Percentiles rank a stretch among this genome's conserved stretches.
These are phyloP conservation scores for Nitzschia palea DNA, from an alignment of 108 stramenopile species.

Conservation along the genomic window DNA sequence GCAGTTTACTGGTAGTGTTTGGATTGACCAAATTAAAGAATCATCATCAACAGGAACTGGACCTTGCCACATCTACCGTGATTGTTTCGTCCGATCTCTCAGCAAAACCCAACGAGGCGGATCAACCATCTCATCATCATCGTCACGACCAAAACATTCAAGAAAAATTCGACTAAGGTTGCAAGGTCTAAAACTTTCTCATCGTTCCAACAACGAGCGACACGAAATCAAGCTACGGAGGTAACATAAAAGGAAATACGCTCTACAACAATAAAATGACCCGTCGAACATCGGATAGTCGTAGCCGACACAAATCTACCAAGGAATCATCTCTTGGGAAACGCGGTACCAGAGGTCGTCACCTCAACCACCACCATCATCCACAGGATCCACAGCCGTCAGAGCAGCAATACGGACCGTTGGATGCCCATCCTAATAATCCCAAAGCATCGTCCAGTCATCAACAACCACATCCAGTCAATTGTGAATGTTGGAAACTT, in stretches of 20 bases:
- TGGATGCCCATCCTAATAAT: no score
- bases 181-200: no score
- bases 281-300: background rate
- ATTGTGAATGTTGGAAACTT: conserved; percentile 23
- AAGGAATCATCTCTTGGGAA: background rate
- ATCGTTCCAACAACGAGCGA: no score
- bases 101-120: no score
- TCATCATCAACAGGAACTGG: conserved; percentile 2
- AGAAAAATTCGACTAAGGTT: no score
- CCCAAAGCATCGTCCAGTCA: background rate
- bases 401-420: no score
- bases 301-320: background rate
- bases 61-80: no score
- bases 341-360: background rate
- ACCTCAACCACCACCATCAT: no score
- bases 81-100: no score
- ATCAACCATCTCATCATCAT: no score
- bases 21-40: conserved; percentile 11
- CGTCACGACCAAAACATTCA: no score
- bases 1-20: conserved; percentile 11
- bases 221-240: no score
- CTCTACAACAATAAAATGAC: background rate
- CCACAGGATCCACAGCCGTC: background rate
- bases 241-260: background rate
- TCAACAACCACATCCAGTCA: conserved; percentile 23